phyloP scores from a whole-genome alignment of 2,329 filamentous ascomycete genomes.

The Decorospora gaudefroyi region DNA sequence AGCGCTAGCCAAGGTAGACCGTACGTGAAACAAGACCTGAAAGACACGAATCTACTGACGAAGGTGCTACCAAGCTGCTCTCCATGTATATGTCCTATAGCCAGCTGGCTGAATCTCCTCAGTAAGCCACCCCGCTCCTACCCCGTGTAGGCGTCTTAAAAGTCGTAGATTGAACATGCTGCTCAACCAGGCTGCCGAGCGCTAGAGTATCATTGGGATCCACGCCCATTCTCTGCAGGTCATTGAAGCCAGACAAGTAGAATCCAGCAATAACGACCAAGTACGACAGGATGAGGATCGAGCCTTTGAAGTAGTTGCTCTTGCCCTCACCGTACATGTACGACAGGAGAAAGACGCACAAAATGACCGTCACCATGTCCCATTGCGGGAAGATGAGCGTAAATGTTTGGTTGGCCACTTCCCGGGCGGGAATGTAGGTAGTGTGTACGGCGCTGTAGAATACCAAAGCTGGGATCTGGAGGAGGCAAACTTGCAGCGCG shows the following conservation, averaged over 20 bases:
- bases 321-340: slow-evolving; percentile 99
- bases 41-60: too few relatives aligned
- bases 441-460: slow-evolving; percentile 82
- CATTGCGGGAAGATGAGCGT: slow-evolving; percentile 94
- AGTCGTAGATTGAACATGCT: slow-evolving; percentile 40
- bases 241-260: slow-evolving; percentile 75
- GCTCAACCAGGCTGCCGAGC: slow-evolving; percentile 36
- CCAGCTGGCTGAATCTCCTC: too few relatives aligned
- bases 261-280: slow-evolving; percentile 90
- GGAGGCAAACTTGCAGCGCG: slow-evolving; percentile 89
- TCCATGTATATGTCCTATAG: too few relatives aligned
- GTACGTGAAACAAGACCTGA: too few relatives aligned
- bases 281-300: slow-evolving; percentile 90
- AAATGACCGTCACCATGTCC: slow-evolving; percentile 97
- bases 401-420: slow-evolving; percentile 69
- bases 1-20: not conserved
- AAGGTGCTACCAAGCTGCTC: too few relatives aligned
- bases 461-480: slow-evolving; percentile 92
- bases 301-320: slow-evolving; percentile 99
- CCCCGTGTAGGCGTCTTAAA: slow-evolving; percentile 41
- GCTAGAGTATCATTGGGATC: slow-evolving; percentile 45
- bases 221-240: slow-evolving; percentile 52
- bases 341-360: slow-evolving; percentile 93
- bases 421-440: slow-evolving; percentile 57
- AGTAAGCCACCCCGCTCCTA: slow-evolving; percentile 35